Evolutionary conservation across 441 rosid species (phyloP), one percentile per base, ranked within the genome.

Genomic region (Breynia disticha): DNA sequence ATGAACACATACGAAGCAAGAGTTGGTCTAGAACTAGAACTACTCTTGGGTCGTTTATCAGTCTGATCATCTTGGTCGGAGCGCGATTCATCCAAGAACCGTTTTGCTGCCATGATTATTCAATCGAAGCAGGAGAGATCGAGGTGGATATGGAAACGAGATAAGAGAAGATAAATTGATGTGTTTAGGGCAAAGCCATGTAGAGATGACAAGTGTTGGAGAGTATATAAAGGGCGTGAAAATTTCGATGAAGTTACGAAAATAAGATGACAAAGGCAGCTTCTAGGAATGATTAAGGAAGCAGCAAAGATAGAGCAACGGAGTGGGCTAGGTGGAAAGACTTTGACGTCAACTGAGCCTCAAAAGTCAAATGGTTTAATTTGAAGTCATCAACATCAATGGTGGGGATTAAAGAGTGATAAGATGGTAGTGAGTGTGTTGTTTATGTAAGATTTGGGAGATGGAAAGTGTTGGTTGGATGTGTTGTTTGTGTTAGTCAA

Each of bases 221-320:
- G 16, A 5, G 15, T 52, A 4, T 43, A 55, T 38, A 50, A 28
- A 37, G n/a, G 14, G 15, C 0, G 35, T 28, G 8, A 28, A 28
- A 28, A 1, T 28, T 28, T 28, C 35, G 35, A 9, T 28, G 35
- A 28, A 28, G 35, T 28, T 28, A 28, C 35, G 7, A 28, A 28
- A 28, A 28, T 28, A 28, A 56, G 52, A 37, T 41, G 35, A 43
- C 51, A 46, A 63, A 65, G 93, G 73, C 13, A 79, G 56, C 55
- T 83, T 81, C 97, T 19, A 1, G 76, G 97, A 82, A 89, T 54
- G 60, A 60, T 48, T 55, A 54, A 16, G 74, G 97, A 86, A 89
- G 69, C 61, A 66, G 96, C 55, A 82, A 56, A 18, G 20, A 47
- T 17, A 39, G 44, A 35, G 22, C 9, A 4, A 2, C 48, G 41